Evolutionary conservation across 371 early-diverging fungal species (phyloP).

Genomic region (Capillidium heterosporum): DNA sequence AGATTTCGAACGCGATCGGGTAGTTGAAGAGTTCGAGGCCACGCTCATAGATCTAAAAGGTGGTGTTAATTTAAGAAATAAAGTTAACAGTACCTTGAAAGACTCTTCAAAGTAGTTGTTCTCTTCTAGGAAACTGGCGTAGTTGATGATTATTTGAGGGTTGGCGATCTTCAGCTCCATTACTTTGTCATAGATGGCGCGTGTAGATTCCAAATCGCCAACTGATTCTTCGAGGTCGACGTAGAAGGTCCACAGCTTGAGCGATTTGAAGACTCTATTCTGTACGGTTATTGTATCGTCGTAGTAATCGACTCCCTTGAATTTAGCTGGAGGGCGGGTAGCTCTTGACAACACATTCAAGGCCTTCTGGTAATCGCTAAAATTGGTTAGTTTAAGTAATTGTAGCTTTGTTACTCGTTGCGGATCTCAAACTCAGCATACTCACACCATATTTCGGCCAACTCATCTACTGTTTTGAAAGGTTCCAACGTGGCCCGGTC

Average conservation of each 20-base stretch:
- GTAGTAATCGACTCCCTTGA: conserved; percentile 26
- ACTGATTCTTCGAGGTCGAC: conserved; percentile 87
- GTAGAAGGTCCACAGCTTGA: conserved; percentile 83
- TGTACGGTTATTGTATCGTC: conserved; percentile 54
- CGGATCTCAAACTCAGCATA: conserved; percentile 87
- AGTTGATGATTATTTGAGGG: conserved; percentile 87
- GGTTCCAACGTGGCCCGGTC: conserved; percentile 68
- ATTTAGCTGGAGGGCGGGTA: conserved; percentile 36
- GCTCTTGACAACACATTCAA: conserved; percentile 61
- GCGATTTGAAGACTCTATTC: conserved; percentile 71
- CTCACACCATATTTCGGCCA: conserved; percentile 82
- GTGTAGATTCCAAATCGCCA: conserved; percentile 68
- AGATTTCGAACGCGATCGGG: conserved; percentile 92
- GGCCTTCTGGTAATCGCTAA: conserved; percentile 32
- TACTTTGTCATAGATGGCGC: conserved; percentile 78
- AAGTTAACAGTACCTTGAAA: conserved; percentile 32
- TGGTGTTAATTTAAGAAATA: not conserved
- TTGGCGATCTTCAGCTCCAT: conserved; percentile 87
- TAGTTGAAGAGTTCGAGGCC: conserved; percentile 90
- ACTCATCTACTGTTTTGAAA: conserved; percentile 59
- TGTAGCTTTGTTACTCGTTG: conserved; percentile 22
- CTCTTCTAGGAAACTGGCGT: conserved; percentile 77
- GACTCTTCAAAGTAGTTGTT: conserved; percentile 83
- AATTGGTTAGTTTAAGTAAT: not conserved
- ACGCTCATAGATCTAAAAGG: conserved; percentile 61